These are phyloP conservation scores for Peziza echinospora DNA, from an alignment of 495 filamentous ascomycete genomes.

Conservation along the genomic window DNA sequence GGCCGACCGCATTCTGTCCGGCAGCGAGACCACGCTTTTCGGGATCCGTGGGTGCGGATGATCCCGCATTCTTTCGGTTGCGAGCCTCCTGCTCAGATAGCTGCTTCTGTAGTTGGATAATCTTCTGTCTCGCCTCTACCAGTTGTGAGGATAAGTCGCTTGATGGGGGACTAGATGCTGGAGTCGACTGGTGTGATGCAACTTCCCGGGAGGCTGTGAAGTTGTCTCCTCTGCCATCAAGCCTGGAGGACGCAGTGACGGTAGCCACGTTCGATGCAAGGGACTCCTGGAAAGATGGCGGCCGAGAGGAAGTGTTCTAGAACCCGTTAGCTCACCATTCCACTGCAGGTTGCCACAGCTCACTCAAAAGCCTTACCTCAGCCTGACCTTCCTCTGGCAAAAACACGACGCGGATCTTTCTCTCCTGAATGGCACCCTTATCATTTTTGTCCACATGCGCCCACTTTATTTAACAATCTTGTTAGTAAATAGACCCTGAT, in stretches of 20 bases:
- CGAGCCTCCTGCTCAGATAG: slow-evolving; percentile 31
- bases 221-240: slow-evolving; percentile 7
- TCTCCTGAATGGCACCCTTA: slow-evolving; percentile 62
- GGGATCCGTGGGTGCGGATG: slow-evolving; percentile 16
- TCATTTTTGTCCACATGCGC: slow-evolving; percentile 50
- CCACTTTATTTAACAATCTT: slow-evolving; percentile 31
- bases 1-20: slow-evolving; percentile 1
- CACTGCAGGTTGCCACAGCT: too few relatives aligned
- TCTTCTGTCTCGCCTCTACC: slow-evolving; percentile 50
- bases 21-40: slow-evolving; percentile 19
- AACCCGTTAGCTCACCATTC: too few relatives aligned
- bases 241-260: slow-evolving; percentile 5
- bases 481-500: slow-evolving; percentile 16
- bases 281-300: neutral
- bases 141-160: slow-evolving; percentile 32
- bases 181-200: slow-evolving; percentile 21
- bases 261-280: slow-evolving; percentile 25
- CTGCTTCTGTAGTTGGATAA: slow-evolving; percentile 48
- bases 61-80: slow-evolving; percentile 39
- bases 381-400: slow-evolving; percentile 37
- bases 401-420: slow-evolving; percentile 87
- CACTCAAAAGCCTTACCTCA: slow-evolving; percentile 1
- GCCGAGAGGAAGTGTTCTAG: slow-evolving; percentile 1
- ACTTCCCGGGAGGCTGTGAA: slow-evolving; percentile 5
- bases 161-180: slow-evolving; percentile 9